Base-by-base conservation (phyloP, 768 basidiomycete genomes). In the Lenzites betulinus region DNA sequence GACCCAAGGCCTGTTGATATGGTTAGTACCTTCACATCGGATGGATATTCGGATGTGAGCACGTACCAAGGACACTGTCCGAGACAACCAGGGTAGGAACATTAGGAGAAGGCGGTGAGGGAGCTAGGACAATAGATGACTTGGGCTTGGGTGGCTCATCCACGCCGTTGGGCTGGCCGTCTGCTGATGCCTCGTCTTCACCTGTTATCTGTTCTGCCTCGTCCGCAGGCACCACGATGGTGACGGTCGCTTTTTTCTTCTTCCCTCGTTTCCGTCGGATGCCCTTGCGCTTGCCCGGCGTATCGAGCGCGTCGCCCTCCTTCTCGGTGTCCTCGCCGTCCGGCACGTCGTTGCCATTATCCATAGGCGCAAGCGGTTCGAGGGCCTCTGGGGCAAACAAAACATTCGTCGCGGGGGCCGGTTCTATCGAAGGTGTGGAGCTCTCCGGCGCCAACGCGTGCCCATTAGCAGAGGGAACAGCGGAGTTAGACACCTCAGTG, bases 1-100 rank as follows among this genome's bases (percentile, higher is more conserved):
- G 95, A 98, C 2, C 95, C 95, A 66, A 90, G 93, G 4, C 95
- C 95, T 97, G 64, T 1, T n/a, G 30, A 44, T 51, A 49, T 58
- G 30, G 33, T 25, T 23, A 51, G 33, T 3, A 11, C 9, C 9
- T 26, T 12, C 8, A n/a, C n/a, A n/a, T n/a, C 30, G 58, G 18
- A 26, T 6, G n/a, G 22, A 13, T 2, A 20, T 7, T 5, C 47
- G 22, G 2, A 18, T n/a, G 7, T n/a, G 23, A 26, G 28, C 62
- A 66, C 83, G 64, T 67, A 91, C 92, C 92, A 33, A 94, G 80
- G 43, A 93, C 76, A 0, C 78, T 81, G 48, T 93, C 89, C 7
- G 91, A 90, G 16, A 94, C 86, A 22, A 84, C 67, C 43, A 93
- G 75, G 0, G 88, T 88, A 7, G 87, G 76, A 16, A 71, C 65